Conservation (phyloP, 2,329 filamentous ascomycete species). For the Ophiostoma himal-ulmi region DNA sequence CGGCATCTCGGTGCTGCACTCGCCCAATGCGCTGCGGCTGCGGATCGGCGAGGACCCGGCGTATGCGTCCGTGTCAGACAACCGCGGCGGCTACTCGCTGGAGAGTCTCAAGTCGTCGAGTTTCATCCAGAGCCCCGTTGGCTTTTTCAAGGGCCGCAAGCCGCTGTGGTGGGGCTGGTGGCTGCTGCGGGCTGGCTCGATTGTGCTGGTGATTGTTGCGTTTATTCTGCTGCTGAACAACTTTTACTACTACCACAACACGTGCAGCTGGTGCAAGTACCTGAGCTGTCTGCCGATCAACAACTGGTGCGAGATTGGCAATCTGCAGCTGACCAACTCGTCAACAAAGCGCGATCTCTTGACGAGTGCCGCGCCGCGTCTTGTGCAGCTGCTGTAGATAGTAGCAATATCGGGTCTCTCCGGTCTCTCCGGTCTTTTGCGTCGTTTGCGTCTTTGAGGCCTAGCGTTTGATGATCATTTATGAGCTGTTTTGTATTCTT, state of each 20-base stretch:
- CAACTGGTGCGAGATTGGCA: conserved; percentile 58
- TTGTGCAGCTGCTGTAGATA: conserved; percentile 17
- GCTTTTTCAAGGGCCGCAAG: conserved; percentile 89
- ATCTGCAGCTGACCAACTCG: conserved; percentile 28
- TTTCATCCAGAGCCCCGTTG: conserved; percentile 58
- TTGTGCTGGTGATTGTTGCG: conserved; percentile 74
- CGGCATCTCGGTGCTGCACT: conserved; percentile 81
- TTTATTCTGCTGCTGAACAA: conserved; percentile 86
- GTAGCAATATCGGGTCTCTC: not conserved
- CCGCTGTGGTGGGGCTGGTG: conserved; percentile 98
- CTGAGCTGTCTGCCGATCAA: conserved; percentile 75
- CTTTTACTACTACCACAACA: conserved; percentile 74
- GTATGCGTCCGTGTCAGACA: conserved; percentile 58
- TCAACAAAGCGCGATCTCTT: conserved; percentile 28
- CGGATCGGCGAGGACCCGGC: conserved; percentile 66
- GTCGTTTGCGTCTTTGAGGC: not conserved
- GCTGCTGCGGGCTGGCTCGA: conserved; percentile 70
- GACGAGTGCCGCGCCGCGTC: conserved; percentile 9
- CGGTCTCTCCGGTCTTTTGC: no score
- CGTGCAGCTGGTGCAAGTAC: conserved; percentile 91
- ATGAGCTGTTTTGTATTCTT: conserved; percentile 19
- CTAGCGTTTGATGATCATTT: conserved; percentile 8
- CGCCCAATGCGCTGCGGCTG: conserved; percentile 70
- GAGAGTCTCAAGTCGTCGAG: conserved; percentile 40
- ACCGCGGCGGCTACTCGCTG: conserved; percentile 33